These are phyloP conservation scores for Blastobotrys proliferans DNA, from an alignment of 1,139 yeast species.

Conservation along the genomic window DNA sequence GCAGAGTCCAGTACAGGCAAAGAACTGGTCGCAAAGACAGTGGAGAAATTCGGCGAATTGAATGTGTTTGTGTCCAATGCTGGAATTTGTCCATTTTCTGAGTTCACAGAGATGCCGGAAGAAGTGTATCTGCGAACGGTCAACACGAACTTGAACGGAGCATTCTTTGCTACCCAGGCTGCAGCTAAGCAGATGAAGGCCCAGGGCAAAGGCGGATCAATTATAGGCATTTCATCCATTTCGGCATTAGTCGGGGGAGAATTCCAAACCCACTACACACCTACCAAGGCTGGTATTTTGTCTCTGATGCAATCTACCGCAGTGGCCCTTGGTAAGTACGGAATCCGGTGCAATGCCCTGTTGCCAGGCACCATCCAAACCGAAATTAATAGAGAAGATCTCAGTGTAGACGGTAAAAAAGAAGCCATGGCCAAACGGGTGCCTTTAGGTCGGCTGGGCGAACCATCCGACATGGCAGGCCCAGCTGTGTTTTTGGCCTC, in stretches of 20 bases:
- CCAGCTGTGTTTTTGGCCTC: constrained; percentile 46
- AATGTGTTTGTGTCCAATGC: constrained; percentile 47
- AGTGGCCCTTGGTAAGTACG: constrained; percentile 18
- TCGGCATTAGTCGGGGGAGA: constrained; percentile 33
- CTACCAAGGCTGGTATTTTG: constrained; percentile 18
- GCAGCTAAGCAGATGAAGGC: constrained; percentile 44
- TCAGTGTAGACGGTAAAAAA: constrained; percentile 35
- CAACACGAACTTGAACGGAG: constrained; percentile 44
- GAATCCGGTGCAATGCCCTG: constrained; percentile 17
- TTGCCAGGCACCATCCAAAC: constrained; percentile 19
- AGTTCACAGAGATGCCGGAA: constrained; percentile 39
- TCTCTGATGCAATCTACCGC: constrained; percentile 17
- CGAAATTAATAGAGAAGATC: constrained; percentile 32
- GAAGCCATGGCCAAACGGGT: constrained; percentile 40
- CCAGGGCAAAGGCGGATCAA: constrained; percentile 47
- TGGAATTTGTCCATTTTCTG: constrained; percentile 41
- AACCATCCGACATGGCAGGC: constrained; percentile 42
- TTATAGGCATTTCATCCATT: constrained; percentile 43
- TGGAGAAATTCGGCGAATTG: constrained; percentile 39
- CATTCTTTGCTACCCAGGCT: constrained; percentile 44
- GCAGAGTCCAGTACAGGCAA: constrained; percentile 39
- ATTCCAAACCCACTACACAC: constrained; percentile 17
- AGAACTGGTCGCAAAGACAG: constrained; percentile 36
- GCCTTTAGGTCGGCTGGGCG: constrained; percentile 42
- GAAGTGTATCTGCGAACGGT: constrained; percentile 38